Base-by-base conservation (phyloP, 306 rosid species). In the Cyamopsis tetragonoloba region DNA sequence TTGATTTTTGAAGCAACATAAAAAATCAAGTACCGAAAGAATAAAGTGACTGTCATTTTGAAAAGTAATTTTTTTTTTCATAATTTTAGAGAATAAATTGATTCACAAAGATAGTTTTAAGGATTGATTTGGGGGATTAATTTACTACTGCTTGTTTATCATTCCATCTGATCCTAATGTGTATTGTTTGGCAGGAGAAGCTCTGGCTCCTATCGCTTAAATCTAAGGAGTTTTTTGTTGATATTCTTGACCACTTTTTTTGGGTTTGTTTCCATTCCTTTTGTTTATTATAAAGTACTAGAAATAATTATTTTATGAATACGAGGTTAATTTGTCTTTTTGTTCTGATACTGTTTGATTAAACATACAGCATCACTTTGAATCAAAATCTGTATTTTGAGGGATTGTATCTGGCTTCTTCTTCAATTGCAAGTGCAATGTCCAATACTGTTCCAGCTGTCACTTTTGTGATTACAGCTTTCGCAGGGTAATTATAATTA, bases 351-450 rank as follows among this genome's bases (percentile, higher is more conserved):
- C 1, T 17, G 5, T 26, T 72, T 42, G 55, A 1, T 30, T 44
- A 62, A 42, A 9, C 31, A 31, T 57, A 10, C 66, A 87, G 85
- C 3, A 63, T 80, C 4, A 73, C 86, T 0, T 27, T 75, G 57
- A 63, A 69, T 55, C 91, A 85, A 73, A 85, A 79, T 55, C 20
- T 67, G 0, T 78, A 24, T 58, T 80, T 53, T 55, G 82, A 78
- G 69, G 95, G 88, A 4, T 17, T 88, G 18, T 81, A 74, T 66
- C 71, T 88, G 43, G 55, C 73, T 5, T 74, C 87, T 7, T 61
- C 91, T 14, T 73, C 91, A 3, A 57, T 81, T 6, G 82, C 79
- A 44, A 83, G 70, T 49, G 91, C 88, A n/a, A 81, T 81, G 79
- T 14, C 30, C 14, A 88, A 88, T 79, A 79, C 81, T 48, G 30